Base-by-base conservation (phyloP, 2,329 filamentous ascomycete species). In the Macroventuria anomochaeta region DNA sequence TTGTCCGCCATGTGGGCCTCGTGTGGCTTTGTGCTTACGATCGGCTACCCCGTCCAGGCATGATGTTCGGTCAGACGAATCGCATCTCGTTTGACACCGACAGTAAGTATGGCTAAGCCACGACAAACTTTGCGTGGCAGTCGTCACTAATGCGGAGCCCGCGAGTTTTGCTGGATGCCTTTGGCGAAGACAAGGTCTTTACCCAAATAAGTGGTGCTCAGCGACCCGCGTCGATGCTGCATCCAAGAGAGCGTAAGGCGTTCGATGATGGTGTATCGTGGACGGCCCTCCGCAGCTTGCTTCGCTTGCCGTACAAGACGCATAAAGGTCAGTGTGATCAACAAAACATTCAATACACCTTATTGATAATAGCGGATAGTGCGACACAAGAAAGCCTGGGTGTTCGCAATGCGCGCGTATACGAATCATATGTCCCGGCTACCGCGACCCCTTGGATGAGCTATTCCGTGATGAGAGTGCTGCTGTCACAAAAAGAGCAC, bases 381-480 rank as follows among this genome's bases (percentile, higher is more conserved):
- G 58, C 46, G 55, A 62, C 26, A 52, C 21, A 10, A 51, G 26
- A 18, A 42, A 36, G 13, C 38, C 42, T 3, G 38, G 37, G 29
- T 64, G 62, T 28, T 54, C 50, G 12, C 62, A 62, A 44, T 64
- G 62, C 18, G 32, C 38, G 12, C 54, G 52, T 10, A 58, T 57
- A 43, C 34, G 26, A n/a, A 54, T 61, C 8, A 17, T 44, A 3
- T 64, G 62, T 46, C 48, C 59, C 3, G 59, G 59, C 17, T 65
- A 65, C 31, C 53, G 57, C 7, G 54, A 62, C 23, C 53, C 48
- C 5, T 15, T 60, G 10, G 58, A 62, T 7, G 43, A 58, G 32
- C 18, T 28, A 8, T 65, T 59, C n/a, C 54, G 61, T 20, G 54
- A 59, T 34, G 55, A 63, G 37, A 63, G 43, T 38, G 44, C 55